Evolutionary conservation across 306 rosid species (phyloP).

Genomic region (Senna siamea): DNA sequence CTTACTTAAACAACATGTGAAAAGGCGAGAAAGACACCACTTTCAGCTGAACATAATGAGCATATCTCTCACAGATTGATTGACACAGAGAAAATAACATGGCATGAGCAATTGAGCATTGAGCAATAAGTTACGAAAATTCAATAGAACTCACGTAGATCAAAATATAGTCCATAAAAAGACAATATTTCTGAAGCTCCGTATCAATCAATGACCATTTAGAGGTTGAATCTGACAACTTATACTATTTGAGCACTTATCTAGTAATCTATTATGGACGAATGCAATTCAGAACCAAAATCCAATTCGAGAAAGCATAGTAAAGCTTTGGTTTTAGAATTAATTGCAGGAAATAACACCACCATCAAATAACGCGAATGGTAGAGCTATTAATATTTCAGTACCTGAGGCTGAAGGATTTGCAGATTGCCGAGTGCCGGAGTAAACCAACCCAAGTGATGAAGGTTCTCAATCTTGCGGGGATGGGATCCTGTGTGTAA

Average conservation of each 20-base stretch:
- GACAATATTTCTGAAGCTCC: background rate
- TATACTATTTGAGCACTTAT: background rate
- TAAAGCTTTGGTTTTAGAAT: too few species aligned
- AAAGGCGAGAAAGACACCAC: background rate
- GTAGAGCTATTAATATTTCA: background rate
- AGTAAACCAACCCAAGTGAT: background rate
- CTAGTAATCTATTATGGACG: background rate
- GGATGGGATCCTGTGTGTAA: background rate
- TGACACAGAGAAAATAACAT: background rate
- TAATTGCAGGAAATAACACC: background rate
- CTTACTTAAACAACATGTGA: too few species aligned
- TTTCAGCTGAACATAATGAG: background rate
- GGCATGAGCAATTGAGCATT: background rate
- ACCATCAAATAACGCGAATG: background rate
- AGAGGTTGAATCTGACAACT: background rate
- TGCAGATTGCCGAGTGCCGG: background rate
- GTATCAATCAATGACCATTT: background rate
- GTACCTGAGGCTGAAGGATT: background rate
- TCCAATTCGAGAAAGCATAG: background rate
- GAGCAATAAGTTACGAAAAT: background rate
- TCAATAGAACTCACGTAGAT: background rate
- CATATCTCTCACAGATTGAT: background rate
- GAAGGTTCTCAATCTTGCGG: background rate
- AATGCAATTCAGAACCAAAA: background rate
- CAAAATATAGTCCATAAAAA: background rate